Evolutionary conservation across 441 rosid genomes (phyloP), one percentile per base, ranked within the genome.

Genomic region (Syzygium syzygioides): DNA sequence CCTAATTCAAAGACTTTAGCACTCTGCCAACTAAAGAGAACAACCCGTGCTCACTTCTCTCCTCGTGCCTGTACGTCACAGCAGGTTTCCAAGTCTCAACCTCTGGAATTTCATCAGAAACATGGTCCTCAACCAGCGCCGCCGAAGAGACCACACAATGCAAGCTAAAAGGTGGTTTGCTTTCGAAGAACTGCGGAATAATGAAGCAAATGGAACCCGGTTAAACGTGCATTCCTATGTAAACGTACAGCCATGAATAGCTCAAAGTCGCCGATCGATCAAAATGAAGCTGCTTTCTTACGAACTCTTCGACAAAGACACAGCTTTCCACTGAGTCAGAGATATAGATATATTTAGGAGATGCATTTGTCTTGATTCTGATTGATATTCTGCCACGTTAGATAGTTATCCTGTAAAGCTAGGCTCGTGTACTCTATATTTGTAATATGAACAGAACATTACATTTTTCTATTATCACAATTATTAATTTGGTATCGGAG

Each of bases 1-100:
- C 85, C 96, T 93, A 94, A 88, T 91, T 88, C 91, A 95, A 90
- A 55, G 95, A 91, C 92, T 95, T 94, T 13, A 90, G 83, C 71
- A 93, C 90, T 23, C 90, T 89, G n/a, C 79, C 91, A 60, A 92
- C 93, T 56, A 92, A 68, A 48, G 91, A 90, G 87, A 88, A 92
- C 89, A 93, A 87, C 71, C 86, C 64, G 52, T 0, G 13, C 83
- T 37, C 34, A 85, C 48, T 41, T 19, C 86, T 26, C 86, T 64
- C 87, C 88, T 55, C 88, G 76, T 57, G 53, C 88, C 54, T 26
- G 45, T 15, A 12, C 55, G 25, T 83, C 85, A 50, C 86, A 55
- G 62, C 86, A 62, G 34, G 79, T 87, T 32, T 85, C 56, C 57
- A 87, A 87, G 86, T 88, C 88, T 32, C 86, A 54, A 32, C 13